Evolutionary conservation across 2,329 filamentous ascomycete genomes (phyloP).

Genomic region (Arthrobotrys iridis): DNA sequence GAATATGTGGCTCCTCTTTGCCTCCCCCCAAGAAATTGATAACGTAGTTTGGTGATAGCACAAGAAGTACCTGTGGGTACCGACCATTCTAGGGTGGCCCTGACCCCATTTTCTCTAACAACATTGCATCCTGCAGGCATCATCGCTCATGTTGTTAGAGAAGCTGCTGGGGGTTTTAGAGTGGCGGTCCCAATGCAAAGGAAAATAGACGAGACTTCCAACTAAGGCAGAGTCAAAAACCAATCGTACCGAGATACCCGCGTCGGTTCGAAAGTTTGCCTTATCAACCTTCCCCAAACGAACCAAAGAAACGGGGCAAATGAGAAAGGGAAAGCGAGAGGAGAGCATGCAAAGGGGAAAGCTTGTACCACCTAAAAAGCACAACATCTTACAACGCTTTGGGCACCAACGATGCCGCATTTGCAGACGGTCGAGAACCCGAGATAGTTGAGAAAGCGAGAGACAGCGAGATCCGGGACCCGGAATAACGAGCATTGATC

Average conservation of each 20-base stretch:
- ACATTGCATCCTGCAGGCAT: conserved; percentile 26
- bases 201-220: conserved; percentile 6
- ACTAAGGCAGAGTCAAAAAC: background rate
- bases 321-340: background rate
- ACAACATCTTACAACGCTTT: conserved; percentile 49
- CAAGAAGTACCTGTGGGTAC: conserved; percentile 35
- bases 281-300: conserved; percentile 39
- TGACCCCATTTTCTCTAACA: conserved; percentile 47
- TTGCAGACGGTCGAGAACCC: conserved; percentile 22
- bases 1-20: conserved; percentile 18
- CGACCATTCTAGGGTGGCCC: conserved; percentile 10
- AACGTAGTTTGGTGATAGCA: conserved; percentile 37
- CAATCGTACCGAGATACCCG: conserved; percentile 41
- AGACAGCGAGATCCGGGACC: conserved; percentile 4
- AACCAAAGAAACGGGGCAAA: background rate
- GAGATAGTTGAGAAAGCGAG: conserved; percentile 14
- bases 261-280: conserved; percentile 33
- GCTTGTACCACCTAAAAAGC: conserved; percentile 47
- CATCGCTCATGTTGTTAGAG: conserved; percentile 29
- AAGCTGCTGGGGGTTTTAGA: conserved; percentile 18
- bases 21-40: conserved; percentile 29
- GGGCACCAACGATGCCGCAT: conserved; percentile 4
- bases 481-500: conserved; percentile 3
- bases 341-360: conserved; percentile 2
- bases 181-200: conserved; percentile 8